Base-by-base conservation (phyloP, 2,329 filamentous ascomycete genomes). In the Fusarium musae region DNA sequence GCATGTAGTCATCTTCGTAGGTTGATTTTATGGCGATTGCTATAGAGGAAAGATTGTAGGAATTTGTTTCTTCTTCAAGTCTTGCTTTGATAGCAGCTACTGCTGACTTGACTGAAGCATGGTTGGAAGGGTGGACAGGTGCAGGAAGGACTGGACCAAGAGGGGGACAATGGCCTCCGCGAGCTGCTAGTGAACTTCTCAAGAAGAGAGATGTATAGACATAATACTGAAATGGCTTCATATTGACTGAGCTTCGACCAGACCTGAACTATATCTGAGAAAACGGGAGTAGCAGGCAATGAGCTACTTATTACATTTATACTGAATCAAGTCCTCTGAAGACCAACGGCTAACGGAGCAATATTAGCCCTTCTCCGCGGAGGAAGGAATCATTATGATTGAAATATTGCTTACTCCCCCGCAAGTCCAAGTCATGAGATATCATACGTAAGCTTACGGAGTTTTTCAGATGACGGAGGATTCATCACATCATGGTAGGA, bases 141-240 rank as follows among this genome's bases (percentile, higher is more conserved):
- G 68, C 52, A 4, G 62, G 69, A 9, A 71, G 47, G 3, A 72
- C 69, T 0, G 68, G 63, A 0, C 69, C 69, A 0, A 72, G 63
- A 5, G 68, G 69, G 1, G 69, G 69, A 21, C 69, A 72, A 6
- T 72, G 69, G 2, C 69, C 69, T 11, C 69, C 69, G 2, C 68
- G 42, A 9, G 36, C 69, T 15, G 69, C 69, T 2, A 68, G 15
- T 2, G 63, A 71, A 4, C 21, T 23, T 2, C 57, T 43, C 1
- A 58, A 23, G 12, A 69, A 61, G 3, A 69, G 8, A 6, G 23
- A 57, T 0, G 21, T 12, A 1, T 12, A 34, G 1, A 63, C 3
- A 6, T 7, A 63, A 9, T 42, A 19, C 2, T 12, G 15, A 13
- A 63, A 17, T 3, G 1, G 7, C 13, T 40, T 69, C 64, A 69